Evolutionary conservation across 192 early-diverging fungal species (phyloP).

Genomic region (Gigaspora rosea): DNA sequence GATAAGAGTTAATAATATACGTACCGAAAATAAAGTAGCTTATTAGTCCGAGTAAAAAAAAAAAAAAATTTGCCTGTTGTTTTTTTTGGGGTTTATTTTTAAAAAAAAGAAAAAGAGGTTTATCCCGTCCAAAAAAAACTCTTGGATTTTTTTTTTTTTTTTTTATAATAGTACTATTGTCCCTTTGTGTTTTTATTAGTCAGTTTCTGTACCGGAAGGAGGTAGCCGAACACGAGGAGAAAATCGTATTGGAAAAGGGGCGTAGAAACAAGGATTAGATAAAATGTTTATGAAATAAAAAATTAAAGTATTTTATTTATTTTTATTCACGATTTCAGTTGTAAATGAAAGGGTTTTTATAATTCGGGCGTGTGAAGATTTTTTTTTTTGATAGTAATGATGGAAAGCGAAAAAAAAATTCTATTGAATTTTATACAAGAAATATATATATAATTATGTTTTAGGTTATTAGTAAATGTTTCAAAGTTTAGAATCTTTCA

Average conservation of each 20-base stretch:
- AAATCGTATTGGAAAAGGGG: neutral
- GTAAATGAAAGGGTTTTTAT: too few species aligned
- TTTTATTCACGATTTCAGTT: too few species aligned
- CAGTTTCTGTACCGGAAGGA: neutral
- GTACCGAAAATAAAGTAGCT: conserved; percentile 14
- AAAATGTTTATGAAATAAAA: too few species aligned
- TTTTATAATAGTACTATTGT: neutral
- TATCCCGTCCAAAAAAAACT: too few species aligned
- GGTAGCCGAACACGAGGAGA: neutral
- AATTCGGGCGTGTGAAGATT: too few species aligned
- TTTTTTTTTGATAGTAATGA: too few species aligned
- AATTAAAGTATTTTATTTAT: too few species aligned
- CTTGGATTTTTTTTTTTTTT: neutral
- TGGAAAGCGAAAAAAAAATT: too few species aligned
- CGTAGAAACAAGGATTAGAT: neutral
- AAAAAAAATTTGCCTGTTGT: neutral
- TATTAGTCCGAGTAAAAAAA: neutral
- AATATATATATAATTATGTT: neutral
- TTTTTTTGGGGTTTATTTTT: neutral
- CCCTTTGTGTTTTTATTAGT: neutral
- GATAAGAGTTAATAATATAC: conserved; percentile 14
- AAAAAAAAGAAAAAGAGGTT: neutral
- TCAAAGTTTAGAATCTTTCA: neutral
- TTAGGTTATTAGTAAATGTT: neutral
- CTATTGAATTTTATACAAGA: too few species aligned